Conservation (phyloP, 495 filamentous ascomycete species). For the Parmelia sp. region DNA sequence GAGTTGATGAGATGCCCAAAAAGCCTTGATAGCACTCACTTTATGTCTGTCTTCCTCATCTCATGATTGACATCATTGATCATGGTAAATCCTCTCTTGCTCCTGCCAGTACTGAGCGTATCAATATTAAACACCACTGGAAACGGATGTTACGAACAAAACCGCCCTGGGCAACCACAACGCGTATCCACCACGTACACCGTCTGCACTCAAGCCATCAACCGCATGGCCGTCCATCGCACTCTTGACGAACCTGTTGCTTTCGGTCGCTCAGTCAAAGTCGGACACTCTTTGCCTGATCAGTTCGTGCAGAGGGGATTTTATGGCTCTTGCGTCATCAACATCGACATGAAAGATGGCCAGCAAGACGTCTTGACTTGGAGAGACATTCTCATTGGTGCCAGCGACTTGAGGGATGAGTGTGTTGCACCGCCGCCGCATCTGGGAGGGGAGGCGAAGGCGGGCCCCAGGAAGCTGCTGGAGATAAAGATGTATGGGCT, state of each 20-base stretch:
- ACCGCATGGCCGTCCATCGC: not conserved
- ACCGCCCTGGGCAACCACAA: not conserved
- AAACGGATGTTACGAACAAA: not conserved
- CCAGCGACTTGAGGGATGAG: not conserved
- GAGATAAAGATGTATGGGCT: not conserved
- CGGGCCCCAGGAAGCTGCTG: not conserved
- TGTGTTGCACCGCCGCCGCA: not conserved
- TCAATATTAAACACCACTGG: not conserved
- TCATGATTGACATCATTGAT: not conserved
- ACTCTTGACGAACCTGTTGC: not conserved
- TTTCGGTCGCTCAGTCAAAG: not conserved
- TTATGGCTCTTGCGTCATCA: not conserved
- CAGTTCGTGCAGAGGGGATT: not conserved
- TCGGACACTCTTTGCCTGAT: not conserved
- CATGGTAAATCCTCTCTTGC: not conserved
- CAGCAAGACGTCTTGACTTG: not conserved
- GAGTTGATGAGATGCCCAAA: not conserved
- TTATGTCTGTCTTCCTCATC: not conserved
- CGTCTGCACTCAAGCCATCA: conserved; percentile 1
- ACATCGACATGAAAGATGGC: not conserved
- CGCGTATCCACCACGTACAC: not conserved
- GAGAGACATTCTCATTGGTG: not conserved
- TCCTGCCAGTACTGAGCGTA: not conserved
- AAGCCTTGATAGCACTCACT: not conserved
- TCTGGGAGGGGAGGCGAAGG: not conserved